Conservation (phyloP, 148 eudicot species). For the Camellia sinensis region DNA sequence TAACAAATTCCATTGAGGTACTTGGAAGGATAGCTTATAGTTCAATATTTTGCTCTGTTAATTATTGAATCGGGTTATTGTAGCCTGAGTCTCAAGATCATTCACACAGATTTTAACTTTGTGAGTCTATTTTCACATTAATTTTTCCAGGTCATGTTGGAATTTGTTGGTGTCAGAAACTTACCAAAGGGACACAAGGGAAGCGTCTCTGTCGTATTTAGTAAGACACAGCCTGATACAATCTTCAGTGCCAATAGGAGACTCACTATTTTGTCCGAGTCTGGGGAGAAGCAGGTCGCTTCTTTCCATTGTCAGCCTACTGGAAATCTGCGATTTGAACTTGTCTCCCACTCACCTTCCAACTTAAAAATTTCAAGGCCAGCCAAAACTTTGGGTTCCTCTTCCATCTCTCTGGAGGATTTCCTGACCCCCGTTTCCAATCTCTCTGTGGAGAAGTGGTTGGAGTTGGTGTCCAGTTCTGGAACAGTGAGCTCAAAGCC, state of each 20-base stretch:
- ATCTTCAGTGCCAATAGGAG: constrained; percentile 59
- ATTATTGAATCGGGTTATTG: constrained; percentile 2
- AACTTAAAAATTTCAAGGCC: constrained; percentile 41
- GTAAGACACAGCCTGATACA: constrained; percentile 76
- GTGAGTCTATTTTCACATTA: not conserved
- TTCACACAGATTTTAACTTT: not conserved
- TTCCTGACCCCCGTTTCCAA: constrained; percentile 39
- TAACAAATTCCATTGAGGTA: not conserved
- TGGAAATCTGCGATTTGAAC: constrained; percentile 68
- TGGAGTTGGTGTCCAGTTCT: constrained; percentile 54
- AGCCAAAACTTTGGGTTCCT: constrained; percentile 53
- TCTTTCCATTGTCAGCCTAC: constrained; percentile 72
- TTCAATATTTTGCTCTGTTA: not conserved
- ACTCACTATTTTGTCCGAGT: constrained; percentile 58
- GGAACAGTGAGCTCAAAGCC: constrained; percentile 37
- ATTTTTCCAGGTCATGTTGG: constrained; percentile 64
- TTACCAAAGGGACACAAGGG: constrained; percentile 62
- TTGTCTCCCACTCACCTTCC: constrained; percentile 40
- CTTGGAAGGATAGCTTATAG: not conserved
- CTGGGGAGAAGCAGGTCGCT: constrained; percentile 78
- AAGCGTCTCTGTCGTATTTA: constrained; percentile 54
- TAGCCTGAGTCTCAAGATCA: not conserved
- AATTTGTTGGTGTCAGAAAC: constrained; percentile 74
- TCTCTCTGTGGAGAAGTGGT: constrained; percentile 76
- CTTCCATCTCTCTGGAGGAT: constrained; percentile 61